Evolutionary conservation across 306 rosid genomes (phyloP).

Genomic region (Ceratonia siliqua): DNA sequence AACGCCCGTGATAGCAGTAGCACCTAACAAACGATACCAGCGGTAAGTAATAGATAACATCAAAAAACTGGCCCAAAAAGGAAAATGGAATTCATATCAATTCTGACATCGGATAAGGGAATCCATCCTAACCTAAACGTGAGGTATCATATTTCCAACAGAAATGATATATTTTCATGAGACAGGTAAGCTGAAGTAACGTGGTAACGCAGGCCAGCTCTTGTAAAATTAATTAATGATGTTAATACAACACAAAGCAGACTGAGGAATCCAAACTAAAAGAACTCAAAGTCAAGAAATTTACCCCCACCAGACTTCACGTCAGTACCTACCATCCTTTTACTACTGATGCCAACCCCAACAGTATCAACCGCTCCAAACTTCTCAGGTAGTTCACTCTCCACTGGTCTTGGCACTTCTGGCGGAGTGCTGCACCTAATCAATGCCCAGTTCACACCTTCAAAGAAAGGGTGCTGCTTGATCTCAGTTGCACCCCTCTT

Average conservation of each 20-base stretch:
- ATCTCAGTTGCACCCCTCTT: slow-evolving; percentile 93
- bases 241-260: slow-evolving; percentile 42
- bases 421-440: slow-evolving; percentile 94
- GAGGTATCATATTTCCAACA: slow-evolving; percentile 46
- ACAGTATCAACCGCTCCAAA: slow-evolving; percentile 57
- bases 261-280: slow-evolving; percentile 56
- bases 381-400: slow-evolving; percentile 61
- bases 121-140: slow-evolving; percentile 35
- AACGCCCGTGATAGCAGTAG: not conserved
- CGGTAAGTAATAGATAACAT: slow-evolving; percentile 26
- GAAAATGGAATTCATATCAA: slow-evolving; percentile 20
- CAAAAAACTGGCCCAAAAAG: slow-evolving; percentile 16
- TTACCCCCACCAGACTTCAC: slow-evolving; percentile 84
- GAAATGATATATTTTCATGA: slow-evolving; percentile 34
- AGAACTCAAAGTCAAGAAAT: slow-evolving; percentile 96
- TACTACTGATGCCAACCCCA: slow-evolving; percentile 62
- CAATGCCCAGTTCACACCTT: slow-evolving; percentile 93
- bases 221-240: slow-evolving; percentile 33
- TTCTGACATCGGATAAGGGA: slow-evolving; percentile 30
- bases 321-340: slow-evolving; percentile 69
- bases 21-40: slow-evolving; percentile 20
- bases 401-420: slow-evolving; percentile 84
- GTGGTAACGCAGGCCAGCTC: slow-evolving; percentile 35
- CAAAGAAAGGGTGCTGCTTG: slow-evolving; percentile 93
- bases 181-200: slow-evolving; percentile 35